These are phyloP conservation scores for Mycena vulgaris DNA, from an alignment of 768 basidiomycete species.

Conservation along the genomic window DNA sequence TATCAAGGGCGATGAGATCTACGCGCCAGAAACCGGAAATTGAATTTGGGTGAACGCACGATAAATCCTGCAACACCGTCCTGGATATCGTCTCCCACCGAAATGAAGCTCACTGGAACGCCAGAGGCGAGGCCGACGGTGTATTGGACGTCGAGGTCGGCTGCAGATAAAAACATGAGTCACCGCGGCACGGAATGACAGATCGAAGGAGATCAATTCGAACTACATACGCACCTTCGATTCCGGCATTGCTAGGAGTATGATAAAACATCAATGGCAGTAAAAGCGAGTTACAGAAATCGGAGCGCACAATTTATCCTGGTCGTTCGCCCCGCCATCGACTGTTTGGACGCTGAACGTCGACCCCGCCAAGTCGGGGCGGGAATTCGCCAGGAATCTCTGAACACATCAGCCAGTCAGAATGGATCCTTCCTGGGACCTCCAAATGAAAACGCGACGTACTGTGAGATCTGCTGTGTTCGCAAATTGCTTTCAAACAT, in stretches of 20 bases:
- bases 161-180: slow-evolving; percentile 43
- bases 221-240: slow-evolving; percentile 42
- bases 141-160: slow-evolving; percentile 63
- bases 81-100: slow-evolving; percentile 24
- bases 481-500: slow-evolving; percentile 39
- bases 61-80: slow-evolving; percentile 28
- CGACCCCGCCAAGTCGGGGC: slow-evolving; percentile 30
- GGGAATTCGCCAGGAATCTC: slow-evolving; percentile 50
- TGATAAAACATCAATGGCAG: background rate
- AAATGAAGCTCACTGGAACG: slow-evolving; percentile 54
- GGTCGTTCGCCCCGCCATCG: slow-evolving; percentile 44
- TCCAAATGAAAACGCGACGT: no score
- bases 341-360: slow-evolving; percentile 38
- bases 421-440: no score
- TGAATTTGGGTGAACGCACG: slow-evolving; percentile 5
- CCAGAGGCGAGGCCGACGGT: slow-evolving; percentile 52
- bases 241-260: slow-evolving; percentile 37
- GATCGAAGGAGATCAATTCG: background rate
- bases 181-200: slow-evolving; percentile 30
- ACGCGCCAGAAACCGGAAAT: background rate
- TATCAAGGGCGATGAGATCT: background rate
- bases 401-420: slow-evolving; percentile 14
- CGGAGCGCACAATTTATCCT: slow-evolving; percentile 36
- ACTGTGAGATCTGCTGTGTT: slow-evolving; percentile 45
- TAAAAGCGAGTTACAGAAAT: background rate